Conservation (phyloP, 768 basidiomycete genomes). For the Phylloporus scabripes region DNA sequence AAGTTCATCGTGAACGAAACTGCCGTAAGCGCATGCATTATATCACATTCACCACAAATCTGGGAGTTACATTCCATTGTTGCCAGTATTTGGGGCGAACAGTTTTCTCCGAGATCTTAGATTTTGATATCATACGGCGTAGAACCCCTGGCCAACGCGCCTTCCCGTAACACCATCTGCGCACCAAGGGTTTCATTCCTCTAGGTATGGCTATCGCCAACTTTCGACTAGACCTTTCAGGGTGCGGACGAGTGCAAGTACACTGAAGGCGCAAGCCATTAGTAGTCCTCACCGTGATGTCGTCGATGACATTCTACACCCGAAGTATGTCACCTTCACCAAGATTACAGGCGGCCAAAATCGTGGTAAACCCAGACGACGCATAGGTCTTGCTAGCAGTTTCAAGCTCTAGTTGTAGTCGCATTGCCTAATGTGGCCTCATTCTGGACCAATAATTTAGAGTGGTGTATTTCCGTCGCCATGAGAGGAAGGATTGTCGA, state of each 20-base stretch:
- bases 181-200: slow-evolving; percentile 34
- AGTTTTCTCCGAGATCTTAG: no score
- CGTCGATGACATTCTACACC: slow-evolving; percentile 45
- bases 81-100: no score
- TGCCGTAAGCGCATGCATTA: slow-evolving; percentile 12
- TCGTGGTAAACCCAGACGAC: slow-evolving; percentile 6
- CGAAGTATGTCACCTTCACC: slow-evolving; percentile 47
- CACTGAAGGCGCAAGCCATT: slow-evolving; percentile 35
- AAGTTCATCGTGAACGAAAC: slow-evolving; percentile 10
- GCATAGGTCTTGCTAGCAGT: slow-evolving; percentile 43
- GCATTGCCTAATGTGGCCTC: no score
- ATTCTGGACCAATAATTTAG: no score
- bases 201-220: slow-evolving; percentile 18
- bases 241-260: slow-evolving; percentile 31
- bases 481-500: neutral
- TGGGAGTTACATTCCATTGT: no score
- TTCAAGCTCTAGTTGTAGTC: slow-evolving; percentile 38
- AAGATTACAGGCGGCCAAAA: slow-evolving; percentile 19
- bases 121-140: slow-evolving; percentile 17
- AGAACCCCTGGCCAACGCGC: slow-evolving; percentile 40
- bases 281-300: no score
- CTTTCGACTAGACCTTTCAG: slow-evolving; percentile 21
- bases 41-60: neutral
- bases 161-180: slow-evolving; percentile 39
- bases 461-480: no score